A percentile compares a stretch with the other conserved stretches of the same genome.
Evolutionary conservation across 208 protist species (phyloP).

Genomic region (Trypanosoma melophagium): DNA sequence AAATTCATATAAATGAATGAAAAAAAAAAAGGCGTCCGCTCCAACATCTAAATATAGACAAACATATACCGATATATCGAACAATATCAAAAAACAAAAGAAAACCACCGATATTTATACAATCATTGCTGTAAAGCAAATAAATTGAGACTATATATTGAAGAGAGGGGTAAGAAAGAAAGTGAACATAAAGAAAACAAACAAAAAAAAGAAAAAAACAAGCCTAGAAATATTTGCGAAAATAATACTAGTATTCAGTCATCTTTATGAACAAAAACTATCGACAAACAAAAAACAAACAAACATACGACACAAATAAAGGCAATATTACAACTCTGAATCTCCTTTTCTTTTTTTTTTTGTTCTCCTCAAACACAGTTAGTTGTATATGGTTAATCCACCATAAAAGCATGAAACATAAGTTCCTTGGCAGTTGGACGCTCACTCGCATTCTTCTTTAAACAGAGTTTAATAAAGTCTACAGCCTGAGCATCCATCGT

Average conservation of each 20-base stretch:
- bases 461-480: constrained; percentile 52
- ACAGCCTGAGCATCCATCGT: constrained; percentile 28
- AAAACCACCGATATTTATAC: not conserved
- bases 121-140: not conserved
- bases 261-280: not conserved
- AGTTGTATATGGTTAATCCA: constrained; percentile 13
- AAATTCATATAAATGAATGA: not conserved
- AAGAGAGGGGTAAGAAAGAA: not conserved
- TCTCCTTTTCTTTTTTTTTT: constrained; percentile 6
- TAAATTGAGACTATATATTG: not conserved
- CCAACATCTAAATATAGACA: not conserved
- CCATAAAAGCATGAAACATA: constrained; percentile 52
- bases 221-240: not conserved
- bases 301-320: no score
- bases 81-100: not conserved
- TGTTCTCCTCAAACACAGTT: not conserved
- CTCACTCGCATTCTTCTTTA: constrained; percentile 24
- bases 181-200: constrained; percentile 1
- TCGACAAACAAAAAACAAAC: not conserved
- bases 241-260: not conserved
- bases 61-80: not conserved
- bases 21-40: not conserved
- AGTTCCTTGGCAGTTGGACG: constrained; percentile 48
- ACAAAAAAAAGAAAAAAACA: not conserved
- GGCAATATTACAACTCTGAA: not conserved